A percentile compares a stretch with the other conserved stretches of the same genome.
Evolutionary conservation across 2,329 filamentous ascomycete species (phyloP).

Genomic region (Phaeoacremonium minimum): DNA sequence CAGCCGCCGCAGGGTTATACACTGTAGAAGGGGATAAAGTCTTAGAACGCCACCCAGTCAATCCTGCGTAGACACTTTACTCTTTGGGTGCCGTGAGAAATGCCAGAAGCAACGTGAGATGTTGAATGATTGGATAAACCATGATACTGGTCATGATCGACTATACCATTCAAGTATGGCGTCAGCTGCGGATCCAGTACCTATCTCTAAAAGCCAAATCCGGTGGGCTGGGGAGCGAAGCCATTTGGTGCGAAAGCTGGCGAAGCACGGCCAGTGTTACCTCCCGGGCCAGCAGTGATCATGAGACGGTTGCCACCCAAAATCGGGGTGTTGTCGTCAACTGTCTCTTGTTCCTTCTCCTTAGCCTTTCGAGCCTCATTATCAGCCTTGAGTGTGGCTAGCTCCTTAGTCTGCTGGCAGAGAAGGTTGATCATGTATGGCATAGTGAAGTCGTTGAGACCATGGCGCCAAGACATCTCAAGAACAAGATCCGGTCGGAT

Average conservation of each 20-base stretch:
- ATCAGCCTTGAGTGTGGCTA: conserved; percentile 83
- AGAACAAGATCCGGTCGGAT: conserved; percentile 89
- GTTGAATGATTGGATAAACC: no score
- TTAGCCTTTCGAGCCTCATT: conserved; percentile 62
- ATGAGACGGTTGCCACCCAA: conserved; percentile 84
- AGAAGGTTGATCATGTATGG: conserved; percentile 99
- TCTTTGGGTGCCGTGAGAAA: no score
- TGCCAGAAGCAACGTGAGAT: no score
- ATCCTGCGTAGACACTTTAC: no score
- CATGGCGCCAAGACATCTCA: conserved; percentile 95
- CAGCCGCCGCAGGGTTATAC: no score
- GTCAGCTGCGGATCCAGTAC: no score
- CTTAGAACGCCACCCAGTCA: no score
- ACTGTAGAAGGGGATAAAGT: no score
- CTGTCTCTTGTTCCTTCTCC: conserved; percentile 57
- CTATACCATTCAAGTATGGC: no score
- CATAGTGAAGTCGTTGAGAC: conserved; percentile 96
- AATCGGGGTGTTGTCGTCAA: conserved; percentile 91
- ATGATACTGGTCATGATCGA: no score
- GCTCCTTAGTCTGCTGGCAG: conserved; percentile 81
- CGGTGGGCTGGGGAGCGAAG: conserved; percentile 64
- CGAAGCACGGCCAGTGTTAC: conserved; percentile 44
- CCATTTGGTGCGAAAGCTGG: conserved; percentile 53
- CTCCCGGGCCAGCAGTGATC: conserved; percentile 84
- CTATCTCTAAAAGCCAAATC: conserved; percentile 56